Evolutionary conservation across 257 asterid genomes (phyloP).

Genomic region (Osmanthus fragrans): DNA sequence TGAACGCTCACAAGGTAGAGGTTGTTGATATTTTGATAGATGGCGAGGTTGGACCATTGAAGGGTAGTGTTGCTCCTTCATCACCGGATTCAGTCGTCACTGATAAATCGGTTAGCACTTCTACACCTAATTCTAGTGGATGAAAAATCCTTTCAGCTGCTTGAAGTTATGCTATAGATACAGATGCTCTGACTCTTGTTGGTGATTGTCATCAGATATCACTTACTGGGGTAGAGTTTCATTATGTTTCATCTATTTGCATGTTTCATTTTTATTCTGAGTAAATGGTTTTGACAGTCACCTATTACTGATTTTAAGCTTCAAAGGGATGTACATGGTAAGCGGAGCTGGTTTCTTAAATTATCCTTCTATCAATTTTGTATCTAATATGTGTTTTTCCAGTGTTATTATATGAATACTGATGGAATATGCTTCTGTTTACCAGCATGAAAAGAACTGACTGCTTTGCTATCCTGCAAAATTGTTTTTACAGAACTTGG

Average conservation of each 20-base stretch:
- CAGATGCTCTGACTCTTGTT: conserved; percentile 13
- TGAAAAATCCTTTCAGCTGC: conserved; percentile 27
- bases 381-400: not conserved
- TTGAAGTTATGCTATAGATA: not conserved
- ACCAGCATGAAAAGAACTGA: not conserved
- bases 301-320: not conserved
- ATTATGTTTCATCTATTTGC: conserved; percentile 11
- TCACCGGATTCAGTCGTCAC: conserved; percentile 50
- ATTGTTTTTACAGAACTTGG: no score
- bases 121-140: conserved; percentile 49
- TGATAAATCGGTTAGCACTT: conserved; percentile 37
- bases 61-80: conserved; percentile 36
- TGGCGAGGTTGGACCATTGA: conserved; percentile 39
- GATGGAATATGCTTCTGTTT: not conserved
- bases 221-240: conserved; percentile 17
- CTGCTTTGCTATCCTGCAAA: not conserved
- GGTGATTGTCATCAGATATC: conserved; percentile 8
- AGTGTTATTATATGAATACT: not conserved
- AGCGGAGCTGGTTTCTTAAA: conserved; percentile 19
- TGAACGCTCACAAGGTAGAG: conserved; percentile 52
- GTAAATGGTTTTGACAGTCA: conserved; percentile 17
- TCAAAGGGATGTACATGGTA: conserved; percentile 40
- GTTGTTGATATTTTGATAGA: conserved; percentile 57
- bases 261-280: not conserved
- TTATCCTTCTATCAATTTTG: conserved; percentile 3